Evolutionary conservation across 495 filamentous ascomycete species (phyloP).

Genomic region (Trichoderma asperelloides): DNA sequence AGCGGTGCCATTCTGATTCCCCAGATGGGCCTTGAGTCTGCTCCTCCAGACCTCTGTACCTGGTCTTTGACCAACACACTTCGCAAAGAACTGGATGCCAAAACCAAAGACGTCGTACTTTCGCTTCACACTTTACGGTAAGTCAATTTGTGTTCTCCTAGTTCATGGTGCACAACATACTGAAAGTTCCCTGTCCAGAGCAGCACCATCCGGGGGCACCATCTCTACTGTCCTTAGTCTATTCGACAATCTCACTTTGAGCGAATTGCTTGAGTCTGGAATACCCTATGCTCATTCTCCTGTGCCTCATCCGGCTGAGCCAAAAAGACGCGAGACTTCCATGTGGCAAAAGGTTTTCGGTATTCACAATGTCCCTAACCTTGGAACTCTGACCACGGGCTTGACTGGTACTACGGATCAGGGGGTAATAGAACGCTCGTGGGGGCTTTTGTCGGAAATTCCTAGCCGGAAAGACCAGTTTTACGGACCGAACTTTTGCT

Average conservation of each 20-base stretch:
- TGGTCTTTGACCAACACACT: constrained; percentile 60
- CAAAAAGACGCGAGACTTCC: constrained; percentile 22
- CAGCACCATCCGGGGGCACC: constrained; percentile 67
- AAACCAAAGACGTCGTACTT: constrained; percentile 50
- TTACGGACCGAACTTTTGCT: constrained; percentile 69
- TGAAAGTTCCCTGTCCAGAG: constrained; percentile 17
- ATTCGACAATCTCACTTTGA: constrained; percentile 51
- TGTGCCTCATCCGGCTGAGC: constrained; percentile 40
- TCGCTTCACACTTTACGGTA: constrained; percentile 56
- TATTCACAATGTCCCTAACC: constrained; percentile 48
- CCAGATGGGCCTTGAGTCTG: constrained; percentile 77
- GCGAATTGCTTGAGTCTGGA: constrained; percentile 45
- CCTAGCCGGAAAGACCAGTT: constrained; percentile 24
- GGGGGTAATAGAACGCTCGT: constrained; percentile 64
- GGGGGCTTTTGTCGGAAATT: constrained; percentile 59
- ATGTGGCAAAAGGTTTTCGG: constrained; percentile 48
- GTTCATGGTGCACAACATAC: background rate
- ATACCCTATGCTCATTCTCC: constrained; percentile 62
- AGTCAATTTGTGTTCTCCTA: constrained; percentile 10
- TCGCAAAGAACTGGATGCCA: constrained; percentile 45
- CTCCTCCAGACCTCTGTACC: constrained; percentile 70
- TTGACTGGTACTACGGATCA: constrained; percentile 50
- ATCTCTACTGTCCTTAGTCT: constrained; percentile 54
- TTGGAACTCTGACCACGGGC: constrained; percentile 60
- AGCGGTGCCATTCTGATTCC: constrained; percentile 82